Evolutionary conservation across 176 grass and related monocot species (phyloP).

Genomic region (Cenchrus fungigraminus): DNA sequence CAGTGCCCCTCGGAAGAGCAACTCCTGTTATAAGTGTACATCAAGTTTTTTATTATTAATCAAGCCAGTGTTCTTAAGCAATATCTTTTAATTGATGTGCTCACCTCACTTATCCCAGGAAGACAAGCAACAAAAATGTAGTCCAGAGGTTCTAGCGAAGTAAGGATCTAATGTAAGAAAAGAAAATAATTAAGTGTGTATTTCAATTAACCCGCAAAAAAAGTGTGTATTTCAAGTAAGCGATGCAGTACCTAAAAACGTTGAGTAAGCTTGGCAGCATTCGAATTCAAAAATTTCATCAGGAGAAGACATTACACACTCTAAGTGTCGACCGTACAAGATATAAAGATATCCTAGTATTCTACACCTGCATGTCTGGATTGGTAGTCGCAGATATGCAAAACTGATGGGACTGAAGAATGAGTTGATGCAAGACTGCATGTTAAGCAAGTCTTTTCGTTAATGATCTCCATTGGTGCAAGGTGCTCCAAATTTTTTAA

Average conservation of each 20-base stretch:
- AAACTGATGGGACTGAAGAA: background rate
- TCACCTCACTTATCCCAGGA: slow-evolving; percentile 92
- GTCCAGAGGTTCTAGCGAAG: slow-evolving; percentile 71
- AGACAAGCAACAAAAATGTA: slow-evolving; percentile 77
- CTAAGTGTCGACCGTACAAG: background rate
- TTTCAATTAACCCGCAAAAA: background rate
- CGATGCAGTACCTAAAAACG: background rate
- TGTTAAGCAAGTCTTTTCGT: background rate
- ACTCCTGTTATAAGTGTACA: slow-evolving; percentile 57
- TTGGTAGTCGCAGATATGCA: background rate
- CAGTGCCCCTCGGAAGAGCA: slow-evolving; percentile 78
- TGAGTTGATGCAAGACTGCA: background rate
- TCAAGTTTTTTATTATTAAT: background rate
- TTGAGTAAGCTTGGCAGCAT: background rate
- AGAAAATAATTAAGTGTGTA: slow-evolving; percentile 6
- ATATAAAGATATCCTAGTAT: background rate
- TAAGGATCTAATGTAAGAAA: slow-evolving; percentile 66
- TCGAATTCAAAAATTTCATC: background rate
- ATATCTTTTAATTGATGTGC: background rate
- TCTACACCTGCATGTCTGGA: background rate
- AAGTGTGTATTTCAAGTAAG: background rate
- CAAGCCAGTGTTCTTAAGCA: slow-evolving; percentile 18
- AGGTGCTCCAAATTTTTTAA: background rate
- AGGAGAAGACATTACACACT: slow-evolving; percentile 1
- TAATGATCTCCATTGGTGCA: background rate